A percentile compares a stretch with the other conserved stretches of the same genome.
These are phyloP conservation scores for Xylariaceae sp. DNA, from an alignment of 2,329 filamentous ascomycete genomes.

Conservation along the genomic window DNA sequence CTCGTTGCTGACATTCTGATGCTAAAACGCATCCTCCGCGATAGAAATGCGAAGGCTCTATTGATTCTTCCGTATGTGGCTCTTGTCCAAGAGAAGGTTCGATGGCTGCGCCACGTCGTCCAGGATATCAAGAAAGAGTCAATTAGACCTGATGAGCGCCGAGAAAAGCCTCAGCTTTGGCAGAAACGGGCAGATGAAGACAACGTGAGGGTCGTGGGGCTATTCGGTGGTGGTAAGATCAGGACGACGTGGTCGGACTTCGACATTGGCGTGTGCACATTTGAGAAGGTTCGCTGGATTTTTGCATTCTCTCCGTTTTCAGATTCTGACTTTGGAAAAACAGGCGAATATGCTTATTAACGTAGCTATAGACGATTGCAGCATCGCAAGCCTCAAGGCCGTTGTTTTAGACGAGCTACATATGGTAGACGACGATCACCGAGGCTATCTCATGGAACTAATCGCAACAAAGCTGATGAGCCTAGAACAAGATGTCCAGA, in stretches of 20 bases:
- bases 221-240: conserved; percentile 69
- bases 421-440: conserved; percentile 72
- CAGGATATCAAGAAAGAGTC: conserved; percentile 50
- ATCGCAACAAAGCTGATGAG: conserved; percentile 70
- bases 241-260: conserved; percentile 67
- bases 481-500: conserved; percentile 62
- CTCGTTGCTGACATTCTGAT: conserved; percentile 70
- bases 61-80: conserved; percentile 74
- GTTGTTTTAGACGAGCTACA: conserved; percentile 77
- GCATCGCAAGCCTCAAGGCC: conserved; percentile 58
- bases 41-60: conserved; percentile 62
- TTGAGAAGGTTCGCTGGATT: conserved; percentile 59
- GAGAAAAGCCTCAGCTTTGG: conserved; percentile 43
- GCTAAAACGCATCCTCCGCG: conserved; percentile 64
- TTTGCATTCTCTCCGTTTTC: background rate
- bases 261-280: conserved; percentile 73
- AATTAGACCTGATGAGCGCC: conserved; percentile 31
- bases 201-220: conserved; percentile 62
- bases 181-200: conserved; percentile 53
- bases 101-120: conserved; percentile 66
- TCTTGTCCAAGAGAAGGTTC: conserved; percentile 73
- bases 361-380: conserved; percentile 65
- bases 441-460: conserved; percentile 71
- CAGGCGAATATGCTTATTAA: conserved; percentile 74
- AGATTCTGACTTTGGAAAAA: conserved; percentile 19